phyloP scores from a whole-genome alignment of 495 filamentous ascomycete species.

The Annulohypoxylon nitens region DNA sequence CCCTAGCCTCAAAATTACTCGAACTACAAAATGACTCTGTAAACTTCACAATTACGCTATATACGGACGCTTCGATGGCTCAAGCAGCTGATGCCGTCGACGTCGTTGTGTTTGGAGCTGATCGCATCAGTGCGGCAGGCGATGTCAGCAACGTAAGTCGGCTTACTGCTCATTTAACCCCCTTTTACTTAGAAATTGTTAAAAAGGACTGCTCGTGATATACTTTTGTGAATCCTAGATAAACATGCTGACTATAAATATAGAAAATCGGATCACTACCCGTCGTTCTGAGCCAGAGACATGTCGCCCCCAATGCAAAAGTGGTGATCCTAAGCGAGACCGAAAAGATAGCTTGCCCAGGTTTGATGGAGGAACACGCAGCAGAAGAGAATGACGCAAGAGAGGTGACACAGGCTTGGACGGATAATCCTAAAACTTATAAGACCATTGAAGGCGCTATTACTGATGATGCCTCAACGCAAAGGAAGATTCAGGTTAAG shows the following conservation, averaged over 20 bases:
- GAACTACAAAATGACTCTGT: conserved; percentile 46
- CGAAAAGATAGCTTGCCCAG: conserved; percentile 70
- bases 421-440: conserved; percentile 33
- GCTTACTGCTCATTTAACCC: too few species aligned
- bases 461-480: not conserved
- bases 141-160: conserved; percentile 67
- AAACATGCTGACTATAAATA: conserved; percentile 23
- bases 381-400: conserved; percentile 63
- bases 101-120: conserved; percentile 72
- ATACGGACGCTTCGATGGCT: conserved; percentile 72
- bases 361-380: conserved; percentile 48
- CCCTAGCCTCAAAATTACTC: conserved; percentile 64
- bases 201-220: too few species aligned
- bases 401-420: conserved; percentile 66
- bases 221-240: too few species aligned
- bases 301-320: conserved; percentile 57
- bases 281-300: conserved; percentile 63
- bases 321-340: conserved; percentile 69
- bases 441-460: conserved; percentile 33
- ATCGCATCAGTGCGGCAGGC: conserved; percentile 68
- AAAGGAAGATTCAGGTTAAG: conserved; percentile 52
- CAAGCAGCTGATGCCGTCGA: conserved; percentile 63
- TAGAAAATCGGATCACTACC: conserved; percentile 73
- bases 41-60: conserved; percentile 60
- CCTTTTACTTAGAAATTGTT: too few species aligned